A percentile compares a stretch with the other conserved stretches of the same genome.
Conservation (phyloP, 345 rosid species). For the Angophora floribunda region DNA sequence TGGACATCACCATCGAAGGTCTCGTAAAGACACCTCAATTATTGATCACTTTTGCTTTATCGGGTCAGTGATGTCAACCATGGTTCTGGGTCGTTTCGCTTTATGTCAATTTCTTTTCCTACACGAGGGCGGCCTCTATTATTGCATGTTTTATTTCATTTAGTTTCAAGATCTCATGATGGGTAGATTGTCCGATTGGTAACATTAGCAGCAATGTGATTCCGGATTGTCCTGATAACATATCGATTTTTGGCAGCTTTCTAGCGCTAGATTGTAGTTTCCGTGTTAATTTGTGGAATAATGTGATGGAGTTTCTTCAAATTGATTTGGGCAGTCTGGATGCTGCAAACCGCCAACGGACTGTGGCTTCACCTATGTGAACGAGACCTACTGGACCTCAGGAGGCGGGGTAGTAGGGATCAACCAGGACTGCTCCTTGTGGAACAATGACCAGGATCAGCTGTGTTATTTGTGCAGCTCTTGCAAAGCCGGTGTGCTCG, state of each 20-base stretch:
- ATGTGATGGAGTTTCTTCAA: not conserved
- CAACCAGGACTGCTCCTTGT: slow-evolving; percentile 48
- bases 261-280: not conserved
- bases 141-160: not conserved
- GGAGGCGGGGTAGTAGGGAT: slow-evolving; percentile 21
- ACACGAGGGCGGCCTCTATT: not conserved
- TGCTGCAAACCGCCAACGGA: slow-evolving; percentile 95
- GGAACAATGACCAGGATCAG: slow-evolving; percentile 67
- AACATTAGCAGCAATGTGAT: not conserved
- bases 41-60: not conserved
- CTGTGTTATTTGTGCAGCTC: slow-evolving; percentile 76
- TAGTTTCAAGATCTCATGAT: not conserved
- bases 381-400: slow-evolving; percentile 60
- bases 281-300: not conserved
- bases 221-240: not conserved
- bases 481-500: slow-evolving; percentile 92
- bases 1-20: not conserved
- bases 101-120: not conserved
- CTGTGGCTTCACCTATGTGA: slow-evolving; percentile 56
- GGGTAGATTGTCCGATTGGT: not conserved
- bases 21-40: not conserved
- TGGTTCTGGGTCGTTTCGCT: not conserved
- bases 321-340: slow-evolving; percentile 47
- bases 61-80: not conserved
- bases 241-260: not conserved